phyloP scores from a whole-genome alignment of 1,284 basidiomycete species.

The Rhodotorula sp. region DNA sequence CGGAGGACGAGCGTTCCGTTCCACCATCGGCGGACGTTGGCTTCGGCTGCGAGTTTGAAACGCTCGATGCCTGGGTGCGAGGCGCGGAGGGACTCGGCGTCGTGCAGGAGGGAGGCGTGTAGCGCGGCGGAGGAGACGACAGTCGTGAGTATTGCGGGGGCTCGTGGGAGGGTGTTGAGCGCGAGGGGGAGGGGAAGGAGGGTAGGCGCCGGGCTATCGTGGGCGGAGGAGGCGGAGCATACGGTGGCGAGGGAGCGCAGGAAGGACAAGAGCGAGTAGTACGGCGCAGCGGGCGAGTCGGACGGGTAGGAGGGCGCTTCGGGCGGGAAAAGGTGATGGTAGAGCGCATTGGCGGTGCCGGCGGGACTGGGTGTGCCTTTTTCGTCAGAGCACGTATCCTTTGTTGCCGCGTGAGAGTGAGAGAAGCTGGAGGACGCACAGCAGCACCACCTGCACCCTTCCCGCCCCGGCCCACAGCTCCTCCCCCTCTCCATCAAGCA shows the following conservation, averaged over 20 bases:
- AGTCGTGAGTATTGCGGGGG: constrained; percentile 46
- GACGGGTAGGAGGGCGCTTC: constrained; percentile 54
- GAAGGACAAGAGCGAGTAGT: constrained; percentile 58
- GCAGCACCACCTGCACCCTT: constrained; percentile 4
- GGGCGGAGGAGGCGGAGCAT: constrained; percentile 23
- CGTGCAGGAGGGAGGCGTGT: constrained; percentile 82
- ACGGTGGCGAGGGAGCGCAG: constrained; percentile 54
- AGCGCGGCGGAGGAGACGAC: constrained; percentile 62
- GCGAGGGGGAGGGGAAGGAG: constrained; percentile 57
- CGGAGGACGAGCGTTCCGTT: constrained; percentile 61
- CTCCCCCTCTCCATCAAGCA: constrained; percentile 15
- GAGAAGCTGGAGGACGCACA: constrained; percentile 2
- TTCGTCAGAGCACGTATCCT: neutral
- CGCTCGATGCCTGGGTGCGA: constrained; percentile 74
- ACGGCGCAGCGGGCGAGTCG: constrained; percentile 20
- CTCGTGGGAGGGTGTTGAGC: constrained; percentile 65
- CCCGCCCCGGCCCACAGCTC: constrained; percentile 44
- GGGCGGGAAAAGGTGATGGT: constrained; percentile 61
- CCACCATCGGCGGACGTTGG: constrained; percentile 76
- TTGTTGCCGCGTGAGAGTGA: too few species aligned
- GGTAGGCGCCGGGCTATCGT: constrained; percentile 57
- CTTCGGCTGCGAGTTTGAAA: constrained; percentile 78
- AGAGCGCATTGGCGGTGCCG: constrained; percentile 95
- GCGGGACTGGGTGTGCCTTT: constrained; percentile 58
- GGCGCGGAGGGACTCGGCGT: constrained; percentile 73